Conservation (phyloP, 306 rosid genomes). For the Bauhinia variegata region DNA sequence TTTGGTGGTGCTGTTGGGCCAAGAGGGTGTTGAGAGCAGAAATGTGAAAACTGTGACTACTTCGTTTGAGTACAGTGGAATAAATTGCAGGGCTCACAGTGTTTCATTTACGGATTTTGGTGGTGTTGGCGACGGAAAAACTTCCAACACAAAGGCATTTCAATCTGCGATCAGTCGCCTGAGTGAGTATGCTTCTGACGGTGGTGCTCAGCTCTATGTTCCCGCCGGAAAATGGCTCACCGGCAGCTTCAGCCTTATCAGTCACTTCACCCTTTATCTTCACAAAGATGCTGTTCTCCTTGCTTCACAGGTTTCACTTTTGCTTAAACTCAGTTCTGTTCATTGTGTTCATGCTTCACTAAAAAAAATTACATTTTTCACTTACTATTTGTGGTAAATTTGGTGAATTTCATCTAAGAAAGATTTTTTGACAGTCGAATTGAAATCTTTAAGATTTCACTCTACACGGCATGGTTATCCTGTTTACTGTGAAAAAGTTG, state of each 20-base stretch:
- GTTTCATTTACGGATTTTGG: constrained; percentile 77
- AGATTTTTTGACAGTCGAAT: not conserved
- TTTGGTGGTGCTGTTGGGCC: constrained; percentile 45
- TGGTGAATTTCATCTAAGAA: no score
- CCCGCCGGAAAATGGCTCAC: constrained; percentile 88
- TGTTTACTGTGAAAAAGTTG: not conserved
- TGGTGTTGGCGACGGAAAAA: constrained; percentile 80
- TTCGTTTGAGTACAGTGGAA: constrained; percentile 59
- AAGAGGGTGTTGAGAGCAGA: constrained; percentile 53
- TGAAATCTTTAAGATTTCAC: not conserved
- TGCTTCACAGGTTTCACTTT: constrained; percentile 65
- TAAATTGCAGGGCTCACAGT: constrained; percentile 68
- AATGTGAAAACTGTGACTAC: constrained; percentile 16
- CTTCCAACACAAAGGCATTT: constrained; percentile 74
- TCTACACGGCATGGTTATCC: not conserved
- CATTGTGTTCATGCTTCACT: no score
- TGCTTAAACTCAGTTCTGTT: not conserved
- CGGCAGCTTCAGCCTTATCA: constrained; percentile 75
- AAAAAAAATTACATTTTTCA: no score
- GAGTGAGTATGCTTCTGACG: constrained; percentile 54
- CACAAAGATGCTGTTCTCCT: constrained; percentile 73
- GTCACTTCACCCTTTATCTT: constrained; percentile 69
- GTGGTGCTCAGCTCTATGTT: constrained; percentile 67
- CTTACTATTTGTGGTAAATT: no score
- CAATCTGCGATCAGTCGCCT: constrained; percentile 57